Percentiles rank a stretch among this genome's conserved stretches.
phyloP scores from a whole-genome alignment of 176 grass and related monocot genomes.

The Raddia distichophylla region DNA sequence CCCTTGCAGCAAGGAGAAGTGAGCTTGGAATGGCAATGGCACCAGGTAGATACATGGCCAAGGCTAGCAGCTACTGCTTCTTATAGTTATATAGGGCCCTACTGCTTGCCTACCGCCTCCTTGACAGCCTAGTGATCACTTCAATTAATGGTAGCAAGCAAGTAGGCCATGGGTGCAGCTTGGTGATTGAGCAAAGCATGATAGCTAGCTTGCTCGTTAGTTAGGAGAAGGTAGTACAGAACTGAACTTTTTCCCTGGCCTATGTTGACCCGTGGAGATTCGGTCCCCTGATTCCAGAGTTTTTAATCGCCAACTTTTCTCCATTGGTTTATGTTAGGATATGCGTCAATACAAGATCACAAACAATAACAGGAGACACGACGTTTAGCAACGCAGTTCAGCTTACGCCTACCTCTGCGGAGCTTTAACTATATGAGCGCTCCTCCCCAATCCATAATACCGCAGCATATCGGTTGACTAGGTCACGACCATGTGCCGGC shows the following conservation, averaged over 20 bases:
- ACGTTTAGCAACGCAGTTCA: too few species aligned
- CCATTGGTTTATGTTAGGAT: too few species aligned
- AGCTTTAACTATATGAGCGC: too few species aligned
- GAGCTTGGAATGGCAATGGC: background rate
- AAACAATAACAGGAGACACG: too few species aligned
- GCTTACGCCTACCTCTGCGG: too few species aligned
- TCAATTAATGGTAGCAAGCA: slow-evolving; percentile 16
- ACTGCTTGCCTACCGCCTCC: background rate
- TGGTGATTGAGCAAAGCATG: background rate
- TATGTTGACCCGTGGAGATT: background rate
- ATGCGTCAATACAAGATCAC: too few species aligned
- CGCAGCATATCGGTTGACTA: too few species aligned
- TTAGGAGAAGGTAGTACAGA: background rate
- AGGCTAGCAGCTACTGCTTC: background rate
- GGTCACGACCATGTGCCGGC: too few species aligned
- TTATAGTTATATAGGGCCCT: slow-evolving; percentile 15
- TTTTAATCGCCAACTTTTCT: background rate
- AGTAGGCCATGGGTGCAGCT: background rate
- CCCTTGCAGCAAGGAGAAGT: background rate
- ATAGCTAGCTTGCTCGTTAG: background rate
- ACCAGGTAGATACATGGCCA: background rate
- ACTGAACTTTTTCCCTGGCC: background rate
- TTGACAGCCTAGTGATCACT: slow-evolving; percentile 10
- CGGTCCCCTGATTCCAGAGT: background rate
- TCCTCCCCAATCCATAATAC: too few species aligned